Percentiles rank a stretch among this genome's conserved stretches.
These are phyloP conservation scores for Lepiota venenata DNA, from an alignment of 768 basidiomycete genomes.

Conservation along the genomic window DNA sequence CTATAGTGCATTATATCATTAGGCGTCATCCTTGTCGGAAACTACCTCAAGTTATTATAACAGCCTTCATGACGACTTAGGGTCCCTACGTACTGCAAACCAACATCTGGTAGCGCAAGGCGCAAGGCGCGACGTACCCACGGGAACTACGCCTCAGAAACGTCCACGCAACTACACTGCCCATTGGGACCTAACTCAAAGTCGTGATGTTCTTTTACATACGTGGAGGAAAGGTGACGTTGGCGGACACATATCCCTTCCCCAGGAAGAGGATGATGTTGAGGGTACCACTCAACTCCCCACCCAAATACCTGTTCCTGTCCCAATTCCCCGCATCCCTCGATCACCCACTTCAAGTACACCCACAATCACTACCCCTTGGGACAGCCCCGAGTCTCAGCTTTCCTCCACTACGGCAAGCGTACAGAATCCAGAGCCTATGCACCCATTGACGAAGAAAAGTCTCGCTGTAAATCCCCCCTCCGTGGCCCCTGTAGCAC, in stretches of 20 bases:
- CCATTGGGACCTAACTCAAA: constrained; percentile 67
- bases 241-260: background rate
- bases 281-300: background rate
- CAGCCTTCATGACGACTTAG: constrained; percentile 31
- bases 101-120: constrained; percentile 54
- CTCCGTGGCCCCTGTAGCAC: constrained; percentile 17
- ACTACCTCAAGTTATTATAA: constrained; percentile 1
- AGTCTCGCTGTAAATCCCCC: background rate
- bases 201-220: constrained; percentile 56
- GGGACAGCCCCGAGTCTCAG: constrained; percentile 4
- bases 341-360: constrained; percentile 9
- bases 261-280: background rate
- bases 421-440: background rate
- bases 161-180: constrained; percentile 68
- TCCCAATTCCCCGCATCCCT: background rate
- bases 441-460: background rate
- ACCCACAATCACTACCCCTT: constrained; percentile 1
- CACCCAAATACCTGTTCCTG: background rate
- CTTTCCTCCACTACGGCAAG: background rate
- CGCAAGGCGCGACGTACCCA: constrained; percentile 58
- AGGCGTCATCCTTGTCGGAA: constrained; percentile 39
- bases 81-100: constrained; percentile 46
- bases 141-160: constrained; percentile 76
- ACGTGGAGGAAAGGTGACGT: constrained; percentile 17
- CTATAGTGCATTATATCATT: background rate